Evolutionary conservation across 2,329 filamentous ascomycete species (phyloP), one percentile per base, ranked within the genome.

Genomic region (Zymoseptoria pseudotritici): DNA sequence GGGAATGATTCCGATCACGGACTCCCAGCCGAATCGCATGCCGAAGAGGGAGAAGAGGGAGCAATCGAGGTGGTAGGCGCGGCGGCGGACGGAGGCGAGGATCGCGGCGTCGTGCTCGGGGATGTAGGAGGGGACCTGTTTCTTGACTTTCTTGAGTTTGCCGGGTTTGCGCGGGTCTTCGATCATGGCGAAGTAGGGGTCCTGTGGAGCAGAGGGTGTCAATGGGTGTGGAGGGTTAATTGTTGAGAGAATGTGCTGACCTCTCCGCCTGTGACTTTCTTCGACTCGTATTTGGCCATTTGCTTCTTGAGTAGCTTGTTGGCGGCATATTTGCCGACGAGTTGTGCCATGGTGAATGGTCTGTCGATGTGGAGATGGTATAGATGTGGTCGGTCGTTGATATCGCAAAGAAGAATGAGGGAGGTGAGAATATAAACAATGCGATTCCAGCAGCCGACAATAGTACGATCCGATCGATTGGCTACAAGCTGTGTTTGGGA

Each of bases 161-260:
- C 84, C 86, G 24, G 86, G 85, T 57, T 80, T 83, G 63, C 85
- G 83, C 8, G 88, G 89, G 50, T 92, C 87, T 21, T 87, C 86
- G 42, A 96, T 86, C 66, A 86, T 81, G 73, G 96, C 90, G 69
- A 92, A 96, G 77, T 91, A 96, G 5, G 92, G 91, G 72, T 97
- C 92, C 90, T 97, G 69, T 53, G 55, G 7, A 24, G 29, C 8
- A 57, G 53, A 17, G 13, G 19, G 50, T 49, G 49, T 64, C 42
- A 61, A 53, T 57, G 55, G 61, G 63, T 54, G 61, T 56, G 2
- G 42, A 55, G 21, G 52, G n/a, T n/a, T n/a, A n/a, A 36, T 13
- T 50, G 29, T 13, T 42, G 42, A 10, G 7, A 26, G 21, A 58
- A 11, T 49, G 29, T n/a, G 56, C 64, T 69, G 69, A 79, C 78